These are phyloP conservation scores for Candida glucosophila DNA, from an alignment of 1,139 yeast species.

Conservation along the genomic window DNA sequence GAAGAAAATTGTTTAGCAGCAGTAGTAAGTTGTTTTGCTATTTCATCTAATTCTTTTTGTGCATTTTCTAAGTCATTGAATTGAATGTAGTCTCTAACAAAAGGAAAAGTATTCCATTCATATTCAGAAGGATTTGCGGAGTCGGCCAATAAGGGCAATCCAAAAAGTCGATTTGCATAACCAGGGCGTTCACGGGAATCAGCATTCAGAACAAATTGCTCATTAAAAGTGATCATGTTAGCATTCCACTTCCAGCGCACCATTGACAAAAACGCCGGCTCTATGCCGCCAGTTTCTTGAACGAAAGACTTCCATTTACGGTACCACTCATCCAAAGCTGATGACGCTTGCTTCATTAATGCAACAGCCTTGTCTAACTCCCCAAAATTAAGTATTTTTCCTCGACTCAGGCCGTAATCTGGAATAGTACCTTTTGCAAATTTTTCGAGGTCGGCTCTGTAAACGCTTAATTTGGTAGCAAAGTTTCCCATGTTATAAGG, in stretches of 20 bases:
- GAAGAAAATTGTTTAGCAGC: too few species aligned
- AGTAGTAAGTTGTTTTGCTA: slow-evolving; percentile 27
- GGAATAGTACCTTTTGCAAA: slow-evolving; percentile 22
- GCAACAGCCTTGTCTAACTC: slow-evolving; percentile 17
- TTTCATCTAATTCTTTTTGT: slow-evolving; percentile 43
- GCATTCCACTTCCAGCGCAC: slow-evolving; percentile 79
- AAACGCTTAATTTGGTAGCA: slow-evolving; percentile 35
- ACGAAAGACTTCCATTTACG: slow-evolving; percentile 45
- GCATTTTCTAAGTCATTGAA: slow-evolving; percentile 44
- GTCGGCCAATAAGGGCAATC: slow-evolving; percentile 60
- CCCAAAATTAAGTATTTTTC: slow-evolving; percentile 18
- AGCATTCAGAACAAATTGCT: slow-evolving; percentile 37
- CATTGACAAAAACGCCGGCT: slow-evolving; percentile 62
- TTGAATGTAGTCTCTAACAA: slow-evolving; percentile 56
- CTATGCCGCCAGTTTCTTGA: slow-evolving; percentile 33
- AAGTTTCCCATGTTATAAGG: slow-evolving; percentile 57
- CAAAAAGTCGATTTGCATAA: slow-evolving; percentile 61
- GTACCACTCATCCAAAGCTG: slow-evolving; percentile 33
- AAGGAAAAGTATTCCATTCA: slow-evolving; percentile 69
- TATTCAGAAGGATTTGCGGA: slow-evolving; percentile 15
- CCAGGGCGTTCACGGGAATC: slow-evolving; percentile 54
- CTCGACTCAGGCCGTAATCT: slow-evolving; percentile 9
- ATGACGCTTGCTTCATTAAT: slow-evolving; percentile 14
- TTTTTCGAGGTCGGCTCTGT: slow-evolving; percentile 40
- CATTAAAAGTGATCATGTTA: slow-evolving; percentile 50